A percentile compares a stretch with the other conserved stretches of the same genome.
Evolutionary conservation across 1,284 basidiomycete species (phyloP).

Genomic region (Bjerkandera adusta): DNA sequence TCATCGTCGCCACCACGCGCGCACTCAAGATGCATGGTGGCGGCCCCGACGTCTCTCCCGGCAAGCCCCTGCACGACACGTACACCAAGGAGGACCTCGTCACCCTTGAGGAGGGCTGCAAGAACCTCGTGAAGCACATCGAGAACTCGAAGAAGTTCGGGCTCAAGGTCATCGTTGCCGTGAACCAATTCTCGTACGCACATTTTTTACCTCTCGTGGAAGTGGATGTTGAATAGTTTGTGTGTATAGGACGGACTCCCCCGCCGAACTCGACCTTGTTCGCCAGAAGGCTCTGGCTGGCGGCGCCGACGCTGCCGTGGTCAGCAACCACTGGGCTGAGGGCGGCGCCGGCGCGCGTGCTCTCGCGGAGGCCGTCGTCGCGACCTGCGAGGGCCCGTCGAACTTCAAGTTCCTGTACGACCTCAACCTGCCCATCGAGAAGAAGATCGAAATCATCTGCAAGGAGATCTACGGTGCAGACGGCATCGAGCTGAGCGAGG

Average conservation of each 20-base stretch:
- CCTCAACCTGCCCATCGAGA: conserved; percentile 77
- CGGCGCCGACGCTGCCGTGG: conserved; percentile 94
- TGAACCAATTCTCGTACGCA: conserved; percentile 92
- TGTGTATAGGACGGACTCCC: conserved; percentile 78
- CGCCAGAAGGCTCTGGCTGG: conserved; percentile 78
- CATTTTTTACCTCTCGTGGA: conserved; percentile 3
- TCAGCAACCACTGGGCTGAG: conserved; percentile 96
- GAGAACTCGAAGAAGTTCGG: conserved; percentile 96
- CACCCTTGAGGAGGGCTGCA: conserved; percentile 88
- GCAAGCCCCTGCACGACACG: conserved; percentile 91
- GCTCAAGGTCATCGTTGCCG: conserved; percentile 93
- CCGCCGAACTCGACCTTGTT: conserved; percentile 87
- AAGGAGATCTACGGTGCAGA: conserved; percentile 92
- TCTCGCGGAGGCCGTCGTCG: conserved; percentile 85
- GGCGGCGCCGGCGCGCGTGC: conserved; percentile 87
- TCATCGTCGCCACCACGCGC: conserved; percentile 96
- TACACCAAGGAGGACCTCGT: conserved; percentile 95
- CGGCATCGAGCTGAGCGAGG: conserved; percentile 81
- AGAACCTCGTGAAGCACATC: conserved; percentile 93
- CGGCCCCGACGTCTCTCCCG: conserved; percentile 95
- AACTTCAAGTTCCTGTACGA: conserved; percentile 92
- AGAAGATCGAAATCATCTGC: conserved; percentile 86
- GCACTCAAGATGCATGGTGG: conserved; percentile 99
- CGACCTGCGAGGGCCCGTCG: conserved; percentile 81
- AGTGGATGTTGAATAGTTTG: conserved; percentile 11